These are phyloP conservation scores for Hypoxylon lenormandii DNA, from an alignment of 495 filamentous ascomycete genomes.

Conservation along the genomic window DNA sequence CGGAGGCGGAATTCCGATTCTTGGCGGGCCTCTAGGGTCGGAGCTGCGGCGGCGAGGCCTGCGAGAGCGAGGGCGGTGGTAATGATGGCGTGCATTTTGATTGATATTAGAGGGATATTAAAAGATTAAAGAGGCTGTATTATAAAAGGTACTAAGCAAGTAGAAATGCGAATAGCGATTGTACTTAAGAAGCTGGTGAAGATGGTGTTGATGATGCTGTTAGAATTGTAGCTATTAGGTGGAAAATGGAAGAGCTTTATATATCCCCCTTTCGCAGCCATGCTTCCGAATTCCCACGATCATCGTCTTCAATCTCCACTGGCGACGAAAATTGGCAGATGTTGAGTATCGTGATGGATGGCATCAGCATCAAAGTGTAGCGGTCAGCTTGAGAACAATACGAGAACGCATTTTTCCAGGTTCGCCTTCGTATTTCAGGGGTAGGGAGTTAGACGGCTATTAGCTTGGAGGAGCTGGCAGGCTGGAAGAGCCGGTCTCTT, in stretches of 20 bases:
- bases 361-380: not conserved
- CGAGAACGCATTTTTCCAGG: too few species aligned
- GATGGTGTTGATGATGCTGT: not conserved
- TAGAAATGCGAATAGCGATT: not conserved
- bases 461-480: not conserved
- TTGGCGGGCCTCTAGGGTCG: constrained; percentile 8
- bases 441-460: not conserved
- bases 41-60: constrained; percentile 11
- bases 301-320: constrained; percentile 1
- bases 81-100: constrained; percentile 20
- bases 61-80: constrained; percentile 17
- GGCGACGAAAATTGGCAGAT: not conserved
- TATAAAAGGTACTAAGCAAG: not conserved
- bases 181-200: not conserved
- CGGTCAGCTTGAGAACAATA: constrained; percentile 12
- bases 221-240: constrained; percentile 4
- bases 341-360: not conserved
- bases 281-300: not conserved
- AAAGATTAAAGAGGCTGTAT: not conserved
- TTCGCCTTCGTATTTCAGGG: constrained; percentile 25
- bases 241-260: constrained; percentile 4
- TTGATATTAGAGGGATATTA: not conserved
- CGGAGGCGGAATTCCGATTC: constrained; percentile 22
- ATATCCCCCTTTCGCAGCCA: not conserved
- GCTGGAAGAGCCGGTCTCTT: constrained; percentile 7